Evolutionary conservation across 106 monocot genomes (phyloP).

Genomic region (Dioscorea zingiberensis): DNA sequence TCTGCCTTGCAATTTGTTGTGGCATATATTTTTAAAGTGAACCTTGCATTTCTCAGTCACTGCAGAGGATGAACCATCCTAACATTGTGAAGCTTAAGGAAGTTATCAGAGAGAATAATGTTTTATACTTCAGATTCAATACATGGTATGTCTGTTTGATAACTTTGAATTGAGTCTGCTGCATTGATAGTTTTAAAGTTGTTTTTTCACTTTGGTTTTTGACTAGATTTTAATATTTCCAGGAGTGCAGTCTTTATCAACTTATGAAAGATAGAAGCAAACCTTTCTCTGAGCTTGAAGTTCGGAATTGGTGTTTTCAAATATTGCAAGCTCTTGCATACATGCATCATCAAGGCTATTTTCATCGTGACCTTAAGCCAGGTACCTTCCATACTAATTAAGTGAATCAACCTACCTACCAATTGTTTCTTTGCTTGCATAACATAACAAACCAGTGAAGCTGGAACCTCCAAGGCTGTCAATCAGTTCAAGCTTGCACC

Average conservation of each 20-base stretch:
- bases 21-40: not conserved
- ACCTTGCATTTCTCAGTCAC: conserved; percentile 34
- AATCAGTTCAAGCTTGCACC: too few species aligned
- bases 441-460: too few species aligned
- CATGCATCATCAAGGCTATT: conserved; percentile 94
- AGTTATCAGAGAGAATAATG: conserved; percentile 90
- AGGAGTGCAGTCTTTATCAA: conserved; percentile 95
- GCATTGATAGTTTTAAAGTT: not conserved
- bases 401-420: too few species aligned
- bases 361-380: conserved; percentile 97
- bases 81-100: conserved; percentile 98
- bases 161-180: not conserved
- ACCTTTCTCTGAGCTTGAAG: conserved; percentile 63
- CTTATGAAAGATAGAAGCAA: conserved; percentile 79
- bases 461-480: too few species aligned
- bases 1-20: too few species aligned
- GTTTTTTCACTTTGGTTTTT: not conserved
- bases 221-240: not conserved
- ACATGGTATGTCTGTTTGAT: conserved; percentile 59
- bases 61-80: conserved; percentile 95
- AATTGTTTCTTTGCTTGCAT: too few species aligned
- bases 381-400: conserved; percentile 31
- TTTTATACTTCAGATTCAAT: conserved; percentile 89
- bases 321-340: conserved; percentile 92
- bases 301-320: conserved; percentile 94